Evolutionary conservation across 1,284 basidiomycete species (phyloP).

Genomic region (Sporisorium scitamineum): DNA sequence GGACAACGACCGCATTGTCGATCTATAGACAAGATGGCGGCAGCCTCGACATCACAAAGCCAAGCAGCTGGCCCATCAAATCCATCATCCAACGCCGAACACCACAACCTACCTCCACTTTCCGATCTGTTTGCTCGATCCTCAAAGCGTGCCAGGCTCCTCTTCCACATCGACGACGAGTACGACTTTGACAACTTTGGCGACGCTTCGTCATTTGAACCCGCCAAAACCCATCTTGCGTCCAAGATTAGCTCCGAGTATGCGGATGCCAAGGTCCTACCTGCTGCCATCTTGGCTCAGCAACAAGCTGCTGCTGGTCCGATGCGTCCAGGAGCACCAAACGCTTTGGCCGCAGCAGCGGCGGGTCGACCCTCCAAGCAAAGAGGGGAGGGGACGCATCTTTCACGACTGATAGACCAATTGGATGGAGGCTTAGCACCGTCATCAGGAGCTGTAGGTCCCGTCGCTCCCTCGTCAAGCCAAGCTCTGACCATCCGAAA

Average conservation of each 20-base stretch:
- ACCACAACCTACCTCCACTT: slow-evolving; percentile 35
- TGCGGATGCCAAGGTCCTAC: slow-evolving; percentile 84
- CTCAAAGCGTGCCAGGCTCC: slow-evolving; percentile 42
- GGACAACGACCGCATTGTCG: not conserved
- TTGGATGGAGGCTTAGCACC: slow-evolving; percentile 33
- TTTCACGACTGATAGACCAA: slow-evolving; percentile 36
- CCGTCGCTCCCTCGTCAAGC: slow-evolving; percentile 25
- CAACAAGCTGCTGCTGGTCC: slow-evolving; percentile 82
- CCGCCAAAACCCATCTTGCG: slow-evolving; percentile 70
- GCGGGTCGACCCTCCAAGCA: slow-evolving; percentile 15
- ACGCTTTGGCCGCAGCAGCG: slow-evolving; percentile 4
- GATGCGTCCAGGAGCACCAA: slow-evolving; percentile 28
- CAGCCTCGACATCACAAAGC: slow-evolving; percentile 13
- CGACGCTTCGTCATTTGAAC: slow-evolving; percentile 25
- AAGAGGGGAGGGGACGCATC: slow-evolving; percentile 30
- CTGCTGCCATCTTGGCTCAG: slow-evolving; percentile 82
- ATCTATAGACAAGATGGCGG: slow-evolving; percentile 8
- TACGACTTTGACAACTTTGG: slow-evolving; percentile 49
- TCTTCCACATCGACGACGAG: slow-evolving; percentile 42
- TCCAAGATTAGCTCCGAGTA: slow-evolving; percentile 88
- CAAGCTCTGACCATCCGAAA: slow-evolving; percentile 37
- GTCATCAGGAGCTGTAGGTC: slow-evolving; percentile 14
- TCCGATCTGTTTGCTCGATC: slow-evolving; percentile 47
- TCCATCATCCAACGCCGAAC: slow-evolving; percentile 12
- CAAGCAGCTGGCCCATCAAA: slow-evolving; percentile 24